Evolutionary conservation across 2,329 filamentous ascomycete genomes (phyloP).

Genomic region (Aureobasidium sp.): DNA sequence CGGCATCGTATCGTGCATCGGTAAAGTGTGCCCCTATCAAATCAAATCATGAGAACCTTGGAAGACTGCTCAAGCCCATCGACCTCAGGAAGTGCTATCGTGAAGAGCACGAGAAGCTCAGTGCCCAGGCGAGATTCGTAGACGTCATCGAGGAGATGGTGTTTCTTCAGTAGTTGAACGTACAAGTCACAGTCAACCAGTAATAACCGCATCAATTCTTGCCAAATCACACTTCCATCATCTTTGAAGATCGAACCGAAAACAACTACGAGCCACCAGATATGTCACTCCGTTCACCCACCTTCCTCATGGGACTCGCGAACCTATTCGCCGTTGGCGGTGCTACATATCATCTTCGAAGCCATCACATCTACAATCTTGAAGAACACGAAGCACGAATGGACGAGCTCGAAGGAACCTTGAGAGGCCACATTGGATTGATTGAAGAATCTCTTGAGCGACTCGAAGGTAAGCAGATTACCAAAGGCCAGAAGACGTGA

Average conservation of each 20-base stretch:
- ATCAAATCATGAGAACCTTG: too few species aligned
- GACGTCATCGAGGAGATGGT: conserved; percentile 5
- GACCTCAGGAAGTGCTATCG: too few species aligned
- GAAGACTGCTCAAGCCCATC: too few species aligned
- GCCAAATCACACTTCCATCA: not conserved
- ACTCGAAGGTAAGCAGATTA: conserved; percentile 33
- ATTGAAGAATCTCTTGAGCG: conserved; percentile 40
- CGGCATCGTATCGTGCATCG: too few species aligned
- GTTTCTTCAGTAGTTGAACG: not conserved
- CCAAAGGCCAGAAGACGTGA: conserved; percentile 31
- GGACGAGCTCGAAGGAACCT: conserved; percentile 41
- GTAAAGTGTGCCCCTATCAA: too few species aligned
- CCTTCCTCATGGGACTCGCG: conserved; percentile 16
- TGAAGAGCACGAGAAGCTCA: too few species aligned
- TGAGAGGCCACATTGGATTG: conserved; percentile 39
- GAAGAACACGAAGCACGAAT: conserved; percentile 42
- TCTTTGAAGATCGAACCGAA: not conserved
- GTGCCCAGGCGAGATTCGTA: not conserved
- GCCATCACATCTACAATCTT: conserved; percentile 35
- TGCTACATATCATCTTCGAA: conserved; percentile 16
- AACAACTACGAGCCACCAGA: not conserved
- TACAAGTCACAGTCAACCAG: not conserved
- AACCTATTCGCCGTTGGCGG: conserved; percentile 17
- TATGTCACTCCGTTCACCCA: conserved; percentile 15
- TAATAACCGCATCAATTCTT: not conserved